phyloP scores from a whole-genome alignment of 495 filamentous ascomycete species.

The Hypoxylon intermedium region DNA sequence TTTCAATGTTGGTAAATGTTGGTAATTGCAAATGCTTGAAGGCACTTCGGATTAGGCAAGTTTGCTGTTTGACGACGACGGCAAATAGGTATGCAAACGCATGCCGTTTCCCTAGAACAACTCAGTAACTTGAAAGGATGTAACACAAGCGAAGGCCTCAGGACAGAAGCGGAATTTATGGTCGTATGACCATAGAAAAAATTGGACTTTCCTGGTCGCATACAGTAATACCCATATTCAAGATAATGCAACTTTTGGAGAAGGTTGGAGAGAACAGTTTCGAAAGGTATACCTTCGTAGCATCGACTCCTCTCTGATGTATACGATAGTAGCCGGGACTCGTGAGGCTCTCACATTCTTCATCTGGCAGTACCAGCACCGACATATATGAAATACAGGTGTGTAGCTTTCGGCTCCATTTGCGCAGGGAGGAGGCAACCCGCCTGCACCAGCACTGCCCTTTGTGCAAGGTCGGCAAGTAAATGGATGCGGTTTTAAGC shows the following conservation, averaged over 20 bases:
- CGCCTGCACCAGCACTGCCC: slow-evolving; percentile 30
- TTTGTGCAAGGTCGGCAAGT: slow-evolving; percentile 26
- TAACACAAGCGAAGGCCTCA: slow-evolving; percentile 2
- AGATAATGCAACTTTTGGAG: slow-evolving; percentile 37
- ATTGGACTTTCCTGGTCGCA: slow-evolving; percentile 16
- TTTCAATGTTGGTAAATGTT: no score
- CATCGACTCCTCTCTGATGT: slow-evolving; percentile 18
- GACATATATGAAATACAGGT: slow-evolving; percentile 9
- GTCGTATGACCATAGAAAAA: slow-evolving; percentile 25
- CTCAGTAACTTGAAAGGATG: slow-evolving; percentile 2
- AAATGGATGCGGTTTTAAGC: slow-evolving; percentile 8
- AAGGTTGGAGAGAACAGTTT: slow-evolving; percentile 17
- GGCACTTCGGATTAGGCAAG: no score
- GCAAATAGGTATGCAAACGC: slow-evolving; percentile 8
- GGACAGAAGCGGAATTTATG: slow-evolving; percentile 13
- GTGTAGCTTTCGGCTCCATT: slow-evolving; percentile 24
- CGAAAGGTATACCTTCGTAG: slow-evolving; percentile 6
- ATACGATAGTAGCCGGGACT: slow-evolving; percentile 29
- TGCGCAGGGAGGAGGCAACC: slow-evolving; percentile 21
- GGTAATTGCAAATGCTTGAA: no score
- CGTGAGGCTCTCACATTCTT: slow-evolving; percentile 10
- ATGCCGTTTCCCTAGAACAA: not conserved
- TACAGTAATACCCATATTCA: slow-evolving; percentile 37
- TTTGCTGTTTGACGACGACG: slow-evolving; percentile 4
- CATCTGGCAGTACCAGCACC: slow-evolving; percentile 20